Evolutionary conservation across 2,329 filamentous ascomycete species (phyloP).

Genomic region (Gaeumannomyces sp.): DNA sequence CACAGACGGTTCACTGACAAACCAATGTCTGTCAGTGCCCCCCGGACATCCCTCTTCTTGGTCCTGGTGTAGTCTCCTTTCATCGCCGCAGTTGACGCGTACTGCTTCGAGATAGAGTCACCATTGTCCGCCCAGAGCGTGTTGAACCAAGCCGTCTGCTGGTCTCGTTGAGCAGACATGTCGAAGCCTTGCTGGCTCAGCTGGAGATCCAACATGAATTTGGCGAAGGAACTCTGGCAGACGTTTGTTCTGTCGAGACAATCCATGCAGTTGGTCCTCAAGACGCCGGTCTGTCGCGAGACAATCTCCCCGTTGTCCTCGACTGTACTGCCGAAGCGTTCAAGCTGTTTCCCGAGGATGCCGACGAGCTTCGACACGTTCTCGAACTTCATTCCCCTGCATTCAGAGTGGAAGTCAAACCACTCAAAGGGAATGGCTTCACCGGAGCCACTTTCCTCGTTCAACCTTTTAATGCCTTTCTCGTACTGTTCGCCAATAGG

Average conservation of each 20-base stretch:
- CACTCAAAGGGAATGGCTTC: conserved; percentile 69
- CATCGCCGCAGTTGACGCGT: conserved; percentile 89
- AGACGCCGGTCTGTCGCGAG: conserved; percentile 60
- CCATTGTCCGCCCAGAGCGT: conserved; percentile 96
- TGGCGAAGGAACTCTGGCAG: conserved; percentile 84
- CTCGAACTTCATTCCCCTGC: conserved; percentile 95
- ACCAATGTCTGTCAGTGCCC: conserved; percentile 84
- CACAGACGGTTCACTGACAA: conserved; percentile 75
- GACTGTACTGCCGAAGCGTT: conserved; percentile 66
- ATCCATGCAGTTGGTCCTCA: conserved; percentile 99
- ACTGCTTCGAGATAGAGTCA: conserved; percentile 91
- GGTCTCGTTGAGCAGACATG: conserved; percentile 68
- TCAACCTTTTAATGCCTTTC: conserved; percentile 58
- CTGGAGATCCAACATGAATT: conserved; percentile 74
- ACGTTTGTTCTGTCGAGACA: conserved; percentile 95
- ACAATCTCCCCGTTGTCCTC: conserved; percentile 32
- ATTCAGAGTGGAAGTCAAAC: conserved; percentile 95
- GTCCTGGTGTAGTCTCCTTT: conserved; percentile 97
- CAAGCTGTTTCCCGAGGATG: conserved; percentile 60
- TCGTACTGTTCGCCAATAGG: conserved; percentile 76
- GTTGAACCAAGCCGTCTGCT: conserved; percentile 89
- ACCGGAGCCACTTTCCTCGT: conserved; percentile 44
- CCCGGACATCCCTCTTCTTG: conserved; percentile 81
- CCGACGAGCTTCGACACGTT: conserved; percentile 80
- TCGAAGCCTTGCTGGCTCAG: conserved; percentile 70